These are phyloP conservation scores for Ceratobasidium sp. DNA, from an alignment of 1,284 basidiomycete genomes.

Conservation along the genomic window DNA sequence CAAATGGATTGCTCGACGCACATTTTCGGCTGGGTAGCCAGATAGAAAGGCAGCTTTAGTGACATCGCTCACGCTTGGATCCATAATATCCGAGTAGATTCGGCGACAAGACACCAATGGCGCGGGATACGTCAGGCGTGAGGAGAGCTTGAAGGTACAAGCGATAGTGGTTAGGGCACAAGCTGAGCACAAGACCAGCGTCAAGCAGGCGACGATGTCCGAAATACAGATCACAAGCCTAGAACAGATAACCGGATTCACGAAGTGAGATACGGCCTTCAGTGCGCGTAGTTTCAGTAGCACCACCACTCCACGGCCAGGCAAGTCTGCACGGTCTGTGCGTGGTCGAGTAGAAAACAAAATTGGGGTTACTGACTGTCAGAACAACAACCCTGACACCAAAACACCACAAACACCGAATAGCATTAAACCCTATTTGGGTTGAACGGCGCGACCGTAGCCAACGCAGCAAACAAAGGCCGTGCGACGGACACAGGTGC, in stretches of 20 bases:
- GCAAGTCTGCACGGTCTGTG: neutral
- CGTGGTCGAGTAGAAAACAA: neutral
- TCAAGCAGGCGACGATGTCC: neutral
- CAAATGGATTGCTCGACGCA: conserved; percentile 10
- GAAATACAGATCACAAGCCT: conserved; percentile 24
- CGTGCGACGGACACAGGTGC: neutral
- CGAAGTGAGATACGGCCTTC: neutral
- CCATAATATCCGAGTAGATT: neutral
- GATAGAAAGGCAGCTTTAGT: conserved; percentile 34
- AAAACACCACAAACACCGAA: conserved; percentile 10
- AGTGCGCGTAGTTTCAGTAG: conserved; percentile 5
- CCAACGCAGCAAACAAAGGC: conserved; percentile 12
- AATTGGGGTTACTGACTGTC: too few species aligned
- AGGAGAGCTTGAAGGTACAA: neutral
- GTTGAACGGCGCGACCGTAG: neutral
- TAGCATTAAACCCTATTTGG: neutral
- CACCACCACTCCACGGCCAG: neutral
- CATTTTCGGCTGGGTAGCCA: conserved; percentile 35
- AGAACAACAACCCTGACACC: neutral
- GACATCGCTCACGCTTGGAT: conserved; percentile 26
- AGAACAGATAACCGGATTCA: conserved; percentile 2
- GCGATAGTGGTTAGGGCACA: neutral
- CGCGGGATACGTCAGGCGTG: neutral
- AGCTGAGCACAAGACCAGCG: neutral
- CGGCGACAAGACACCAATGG: neutral